Evolutionary conservation across 2,329 filamentous ascomycete genomes (phyloP).

Genomic region (Aspergillus quadrilineatus): DNA sequence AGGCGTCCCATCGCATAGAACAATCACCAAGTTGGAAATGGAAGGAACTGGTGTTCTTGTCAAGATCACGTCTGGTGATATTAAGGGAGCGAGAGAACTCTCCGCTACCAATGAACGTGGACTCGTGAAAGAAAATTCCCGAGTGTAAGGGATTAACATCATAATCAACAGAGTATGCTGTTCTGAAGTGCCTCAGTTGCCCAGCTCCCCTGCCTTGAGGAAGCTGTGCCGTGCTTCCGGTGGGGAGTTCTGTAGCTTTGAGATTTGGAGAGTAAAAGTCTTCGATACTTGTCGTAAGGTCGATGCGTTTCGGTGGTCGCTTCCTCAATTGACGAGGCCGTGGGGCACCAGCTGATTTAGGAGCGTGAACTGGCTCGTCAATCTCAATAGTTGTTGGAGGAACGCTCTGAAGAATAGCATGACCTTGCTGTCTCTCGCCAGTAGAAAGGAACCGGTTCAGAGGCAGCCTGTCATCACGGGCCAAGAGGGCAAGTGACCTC

Average conservation of each 20-base stretch:
- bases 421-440: background rate
- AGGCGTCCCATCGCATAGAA: slow-evolving; percentile 50
- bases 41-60: slow-evolving; percentile 41
- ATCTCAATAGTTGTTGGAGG: background rate
- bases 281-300: slow-evolving; percentile 47
- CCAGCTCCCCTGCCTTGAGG: slow-evolving; percentile 26
- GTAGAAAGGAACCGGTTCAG: slow-evolving; percentile 39
- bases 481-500: slow-evolving; percentile 33
- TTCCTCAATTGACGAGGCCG: slow-evolving; percentile 36
- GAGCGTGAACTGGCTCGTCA: slow-evolving; percentile 10
- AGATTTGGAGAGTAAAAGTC: slow-evolving; percentile 33
- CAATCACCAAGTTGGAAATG: slow-evolving; percentile 37
- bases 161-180: slow-evolving; percentile 54
- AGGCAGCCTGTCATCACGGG: slow-evolving; percentile 32
- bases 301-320: slow-evolving; percentile 44
- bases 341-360: slow-evolving; percentile 5
- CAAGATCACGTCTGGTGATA: slow-evolving; percentile 43
- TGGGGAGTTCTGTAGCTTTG: slow-evolving; percentile 5
- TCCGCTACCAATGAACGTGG: slow-evolving; percentile 59
- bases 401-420: slow-evolving; percentile 1
- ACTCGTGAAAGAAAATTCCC: slow-evolving; percentile 57
- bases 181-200: slow-evolving; percentile 51
- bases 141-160: slow-evolving; percentile 50
- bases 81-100: slow-evolving; percentile 50
- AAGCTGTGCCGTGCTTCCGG: slow-evolving; percentile 2